Percentiles rank a stretch among this genome's conserved stretches.
Conservation (phyloP, 257 asterid genomes). For the Plantago major region DNA sequence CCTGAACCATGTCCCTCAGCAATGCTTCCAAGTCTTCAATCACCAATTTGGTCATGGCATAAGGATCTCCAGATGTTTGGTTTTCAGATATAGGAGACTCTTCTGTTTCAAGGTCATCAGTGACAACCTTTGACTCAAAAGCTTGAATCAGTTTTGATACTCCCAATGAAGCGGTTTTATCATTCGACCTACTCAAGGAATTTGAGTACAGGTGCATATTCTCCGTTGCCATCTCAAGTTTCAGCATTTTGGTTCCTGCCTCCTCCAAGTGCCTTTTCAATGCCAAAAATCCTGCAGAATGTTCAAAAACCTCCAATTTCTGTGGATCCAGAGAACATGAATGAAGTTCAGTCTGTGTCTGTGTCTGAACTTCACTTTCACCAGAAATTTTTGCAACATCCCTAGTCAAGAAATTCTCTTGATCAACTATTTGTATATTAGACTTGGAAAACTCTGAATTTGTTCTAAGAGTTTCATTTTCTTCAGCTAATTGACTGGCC, state of each 20-base stretch:
- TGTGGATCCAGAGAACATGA: slow-evolving; percentile 24
- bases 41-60: slow-evolving; percentile 38
- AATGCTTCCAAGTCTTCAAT: slow-evolving; percentile 33
- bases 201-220: slow-evolving; percentile 43
- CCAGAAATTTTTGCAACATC: slow-evolving; percentile 31
- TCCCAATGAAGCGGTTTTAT: slow-evolving; percentile 43
- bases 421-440: slow-evolving; percentile 34
- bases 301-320: slow-evolving; percentile 28
- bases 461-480: slow-evolving; percentile 47
- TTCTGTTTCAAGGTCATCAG: slow-evolving; percentile 51
- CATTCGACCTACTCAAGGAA: slow-evolving; percentile 44
- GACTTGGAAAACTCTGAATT: no score
- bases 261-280: slow-evolving; percentile 54
- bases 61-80: slow-evolving; percentile 39
- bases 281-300: slow-evolving; percentile 38
- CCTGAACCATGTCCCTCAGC: slow-evolving; percentile 44
- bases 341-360: slow-evolving; percentile 28
- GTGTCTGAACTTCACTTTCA: slow-evolving; percentile 24
- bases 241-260: slow-evolving; percentile 43
- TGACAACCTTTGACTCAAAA: slow-evolving; percentile 58
- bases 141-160: slow-evolving; percentile 86
- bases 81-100: slow-evolving; percentile 33
- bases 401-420: slow-evolving; percentile 25
- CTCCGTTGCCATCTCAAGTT: slow-evolving; percentile 71
- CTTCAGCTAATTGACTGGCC: slow-evolving; percentile 47